Evolutionary conservation across 306 rosid species (phyloP).

Genomic region (Trifolium fragiferum): DNA sequence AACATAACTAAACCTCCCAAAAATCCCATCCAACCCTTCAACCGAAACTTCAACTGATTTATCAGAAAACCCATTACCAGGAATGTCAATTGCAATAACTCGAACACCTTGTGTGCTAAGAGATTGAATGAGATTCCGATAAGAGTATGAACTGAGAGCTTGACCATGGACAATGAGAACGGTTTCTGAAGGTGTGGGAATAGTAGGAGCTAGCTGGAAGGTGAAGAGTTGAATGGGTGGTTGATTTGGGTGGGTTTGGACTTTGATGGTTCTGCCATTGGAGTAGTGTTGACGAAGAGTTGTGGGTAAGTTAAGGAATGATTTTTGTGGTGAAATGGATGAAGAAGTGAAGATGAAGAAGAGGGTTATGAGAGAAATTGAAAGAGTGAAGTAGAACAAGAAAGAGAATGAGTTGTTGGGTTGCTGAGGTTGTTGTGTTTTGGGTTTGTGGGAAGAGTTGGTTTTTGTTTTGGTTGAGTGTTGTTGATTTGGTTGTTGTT

Average conservation of each 20-base stretch:
- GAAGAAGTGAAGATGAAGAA: slow-evolving; percentile 57
- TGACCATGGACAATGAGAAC: slow-evolving; percentile 71
- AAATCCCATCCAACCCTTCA: slow-evolving; percentile 57
- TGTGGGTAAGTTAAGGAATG: slow-evolving; percentile 75
- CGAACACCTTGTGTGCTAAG: slow-evolving; percentile 60
- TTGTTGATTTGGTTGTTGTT: slow-evolving; percentile 43
- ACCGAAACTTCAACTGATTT: slow-evolving; percentile 57
- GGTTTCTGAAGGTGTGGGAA: slow-evolving; percentile 53
- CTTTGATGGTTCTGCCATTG: slow-evolving; percentile 77
- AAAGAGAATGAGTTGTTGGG: slow-evolving; percentile 53
- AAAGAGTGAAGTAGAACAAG: slow-evolving; percentile 82
- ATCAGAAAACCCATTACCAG: slow-evolving; percentile 90
- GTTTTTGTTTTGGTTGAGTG: slow-evolving; percentile 29
- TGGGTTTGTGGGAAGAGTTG: slow-evolving; percentile 40
- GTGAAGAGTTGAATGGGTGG: slow-evolving; percentile 71
- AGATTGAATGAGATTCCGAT: slow-evolving; percentile 54
- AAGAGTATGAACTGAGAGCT: slow-evolving; percentile 77
- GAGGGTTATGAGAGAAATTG: slow-evolving; percentile 62
- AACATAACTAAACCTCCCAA: slow-evolving; percentile 75
- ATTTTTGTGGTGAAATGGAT: slow-evolving; percentile 60
- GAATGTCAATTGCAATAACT: slow-evolving; percentile 71
- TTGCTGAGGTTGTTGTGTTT: slow-evolving; percentile 53
- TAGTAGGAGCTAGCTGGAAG: slow-evolving; percentile 50
- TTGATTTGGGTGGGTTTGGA: slow-evolving; percentile 59
- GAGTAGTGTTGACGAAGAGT: slow-evolving; percentile 79